Conservation (phyloP, 2,329 filamentous ascomycete species). For the Cladophialophora immunda region DNA sequence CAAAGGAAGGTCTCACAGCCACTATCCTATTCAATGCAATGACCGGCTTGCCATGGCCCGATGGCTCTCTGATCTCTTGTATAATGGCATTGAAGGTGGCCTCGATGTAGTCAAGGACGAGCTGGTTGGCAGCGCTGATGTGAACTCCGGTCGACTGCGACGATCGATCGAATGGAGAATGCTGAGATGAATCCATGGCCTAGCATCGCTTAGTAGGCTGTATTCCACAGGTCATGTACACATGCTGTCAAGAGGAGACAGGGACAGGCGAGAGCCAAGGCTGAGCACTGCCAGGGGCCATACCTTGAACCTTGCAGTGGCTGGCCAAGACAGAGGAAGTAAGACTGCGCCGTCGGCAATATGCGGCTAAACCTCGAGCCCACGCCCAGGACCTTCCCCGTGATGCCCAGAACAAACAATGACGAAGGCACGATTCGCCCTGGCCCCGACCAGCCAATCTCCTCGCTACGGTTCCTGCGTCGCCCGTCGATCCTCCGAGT, state of each 20-base stretch:
- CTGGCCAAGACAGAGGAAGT: too few species aligned
- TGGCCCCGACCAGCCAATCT: neutral
- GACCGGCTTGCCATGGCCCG: constrained; percentile 42
- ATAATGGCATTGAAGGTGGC: constrained; percentile 35
- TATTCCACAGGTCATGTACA: neutral
- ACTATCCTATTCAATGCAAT: constrained; percentile 41
- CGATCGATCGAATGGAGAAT: neutral
- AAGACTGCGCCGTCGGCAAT: neutral
- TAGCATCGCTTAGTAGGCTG: neutral
- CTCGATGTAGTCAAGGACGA: constrained; percentile 37
- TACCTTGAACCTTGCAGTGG: neutral
- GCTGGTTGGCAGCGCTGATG: constrained; percentile 22
- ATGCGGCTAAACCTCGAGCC: neutral
- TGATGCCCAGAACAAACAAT: neutral
- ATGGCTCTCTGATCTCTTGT: constrained; percentile 25
- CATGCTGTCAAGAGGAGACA: neutral
- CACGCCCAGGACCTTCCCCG: neutral
- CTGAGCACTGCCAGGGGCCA: neutral
- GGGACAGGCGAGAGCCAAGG: neutral
- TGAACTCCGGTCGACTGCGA: neutral
- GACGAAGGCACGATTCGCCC: neutral
- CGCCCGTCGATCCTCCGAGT: constrained; percentile 28
- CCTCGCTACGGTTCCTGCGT: constrained; percentile 12
- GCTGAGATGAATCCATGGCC: neutral
- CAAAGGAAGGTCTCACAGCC: constrained; percentile 44